Base-by-base conservation (phyloP, 495 filamentous ascomycete species). In the Cairneyella variabilis region DNA sequence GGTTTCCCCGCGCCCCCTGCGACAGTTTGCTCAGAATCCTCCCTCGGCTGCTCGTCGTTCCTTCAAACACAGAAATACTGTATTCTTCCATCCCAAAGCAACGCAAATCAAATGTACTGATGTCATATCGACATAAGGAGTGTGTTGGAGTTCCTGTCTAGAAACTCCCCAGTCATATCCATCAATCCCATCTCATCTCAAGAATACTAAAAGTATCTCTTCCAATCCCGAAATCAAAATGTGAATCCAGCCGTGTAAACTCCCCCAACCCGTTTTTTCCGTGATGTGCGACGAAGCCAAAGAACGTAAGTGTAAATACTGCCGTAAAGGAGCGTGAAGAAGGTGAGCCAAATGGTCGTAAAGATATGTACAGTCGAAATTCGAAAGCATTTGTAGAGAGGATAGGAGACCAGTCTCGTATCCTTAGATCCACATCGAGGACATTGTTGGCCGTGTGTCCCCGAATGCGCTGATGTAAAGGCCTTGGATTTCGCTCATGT, bases 401-500 rank as follows among this genome's bases (percentile, higher is more conserved):
- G 41, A 7, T n/a, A 37, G 37, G 46, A 48, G 41, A n/a, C 60
- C 54, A 58, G 57, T 60, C 57, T 38, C 38, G 40, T 34, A 32
- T 57, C 27, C 39, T 48, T 61, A 64, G 52, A 64, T 64, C 65
- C 58, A 64, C 47, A 65, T 51, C 11, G 55, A 44, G 36, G 61
- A 48, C 60, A 57, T 58, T 38, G 56, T 36, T 30, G 60, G 56
- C 27, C 43, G 47, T 28, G 49, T n/a, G 16, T 74, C 71, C 11
- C 63, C 68, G 61, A 74, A 74, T 5, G 69, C 70, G 32, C 57
- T 67, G 12, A 59, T 58, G 43, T 86, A 85, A 6, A 93, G 71
- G 20, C 79, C 80, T 55, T 86, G 74, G 52, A 98, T 87, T 70
- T 96, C 93, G 49, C 69, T 70, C 48, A 91, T 69, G 67, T 98